Evolutionary conservation across 352 stramenopile genomes (phyloP), one percentile per base, ranked within the genome.

Genomic region (Phytopythium kandeliae): DNA sequence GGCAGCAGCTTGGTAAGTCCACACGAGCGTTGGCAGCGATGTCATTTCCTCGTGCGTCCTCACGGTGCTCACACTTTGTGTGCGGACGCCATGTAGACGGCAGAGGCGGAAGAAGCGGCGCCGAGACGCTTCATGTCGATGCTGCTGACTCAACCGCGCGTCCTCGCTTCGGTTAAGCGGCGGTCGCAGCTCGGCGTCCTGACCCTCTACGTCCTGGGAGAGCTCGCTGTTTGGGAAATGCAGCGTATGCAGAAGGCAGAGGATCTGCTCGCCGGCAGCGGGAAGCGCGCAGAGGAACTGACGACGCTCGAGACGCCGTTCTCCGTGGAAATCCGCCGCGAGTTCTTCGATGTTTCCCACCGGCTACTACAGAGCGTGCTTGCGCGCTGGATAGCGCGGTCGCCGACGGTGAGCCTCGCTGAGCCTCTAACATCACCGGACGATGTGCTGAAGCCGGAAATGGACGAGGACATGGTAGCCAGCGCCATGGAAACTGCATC

Each of bases 241-340:
- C 89, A 93, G 46, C 81, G 80, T 51, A 92, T 95, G 83, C 82
- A 95, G 48, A 88, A 86, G 50, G 71, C 71, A 0, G 83, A 95
- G 62, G 83, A 93, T 47, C 71, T 79, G 26, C 85, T 86, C 22
- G 71, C 67, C 1, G 71, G 77, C 1, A 40, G 28, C 26, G 45
- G 45, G 30, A 86, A 87, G 58, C 66, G 65, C 13, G 76, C 90
- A 49, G 72, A 88, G 21, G 69, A 91, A 41, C 58, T 89, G 21
- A 78, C 78, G 58, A 74, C 85, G 37, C 57, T 95, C 21, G 85
- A 93, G 58, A 77, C 92, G 48, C 80, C 82, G 11, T 95, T 83
- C 44, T 86, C 85, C 24, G 73, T 95, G 35, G 79, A 95, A 71
- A 78, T 95, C 17, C 71, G 78, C 28, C 71, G 74, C 13, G 66